These are phyloP conservation scores for Blastocrithidia nonstop DNA, from an alignment of 208 protist species.

Conservation along the genomic window DNA sequence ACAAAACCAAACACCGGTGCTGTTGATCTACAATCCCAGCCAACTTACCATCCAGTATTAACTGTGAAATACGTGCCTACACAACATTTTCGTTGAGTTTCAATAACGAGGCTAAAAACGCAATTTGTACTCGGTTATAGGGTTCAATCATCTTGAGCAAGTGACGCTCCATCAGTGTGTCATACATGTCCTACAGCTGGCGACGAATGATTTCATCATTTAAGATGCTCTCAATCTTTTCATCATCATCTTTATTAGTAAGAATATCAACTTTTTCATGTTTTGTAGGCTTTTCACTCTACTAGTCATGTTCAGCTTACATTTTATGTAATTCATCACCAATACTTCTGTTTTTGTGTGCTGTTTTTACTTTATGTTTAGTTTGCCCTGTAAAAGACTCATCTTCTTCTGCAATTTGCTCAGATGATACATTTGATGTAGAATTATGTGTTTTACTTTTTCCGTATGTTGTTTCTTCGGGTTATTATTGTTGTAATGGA, in stretches of 20 bases:
- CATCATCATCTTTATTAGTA: conserved; percentile 6
- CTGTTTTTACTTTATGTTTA: too few species aligned
- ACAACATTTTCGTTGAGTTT: conserved; percentile 59
- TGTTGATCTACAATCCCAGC: conserved; percentile 86
- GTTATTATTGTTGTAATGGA: too few species aligned
- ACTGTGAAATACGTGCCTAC: conserved; percentile 90
- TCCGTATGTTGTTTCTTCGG: too few species aligned
- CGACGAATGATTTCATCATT: conserved; percentile 81
- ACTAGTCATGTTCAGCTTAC: too few species aligned
- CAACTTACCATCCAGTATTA: conserved; percentile 98
- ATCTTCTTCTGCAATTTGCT: too few species aligned
- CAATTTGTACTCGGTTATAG: conserved; percentile 93
- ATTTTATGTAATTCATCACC: too few species aligned
- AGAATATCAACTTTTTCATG: too few species aligned
- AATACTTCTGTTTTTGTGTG: too few species aligned
- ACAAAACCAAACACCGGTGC: conserved; percentile 85
- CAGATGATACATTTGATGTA: too few species aligned
- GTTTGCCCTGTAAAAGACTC: too few species aligned
- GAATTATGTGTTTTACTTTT: too few species aligned
- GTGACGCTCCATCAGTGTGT: conserved; percentile 92
- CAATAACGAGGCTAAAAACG: conserved; percentile 87
- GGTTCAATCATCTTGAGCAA: conserved; percentile 93
- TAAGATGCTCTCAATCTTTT: conserved; percentile 27
- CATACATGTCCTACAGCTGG: conserved; percentile 91
- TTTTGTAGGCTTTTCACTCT: too few species aligned